These are phyloP conservation scores for Cyberlindnera nakhonratchasimensis DNA, from an alignment of 805 yeast genomes.

Conservation along the genomic window DNA sequence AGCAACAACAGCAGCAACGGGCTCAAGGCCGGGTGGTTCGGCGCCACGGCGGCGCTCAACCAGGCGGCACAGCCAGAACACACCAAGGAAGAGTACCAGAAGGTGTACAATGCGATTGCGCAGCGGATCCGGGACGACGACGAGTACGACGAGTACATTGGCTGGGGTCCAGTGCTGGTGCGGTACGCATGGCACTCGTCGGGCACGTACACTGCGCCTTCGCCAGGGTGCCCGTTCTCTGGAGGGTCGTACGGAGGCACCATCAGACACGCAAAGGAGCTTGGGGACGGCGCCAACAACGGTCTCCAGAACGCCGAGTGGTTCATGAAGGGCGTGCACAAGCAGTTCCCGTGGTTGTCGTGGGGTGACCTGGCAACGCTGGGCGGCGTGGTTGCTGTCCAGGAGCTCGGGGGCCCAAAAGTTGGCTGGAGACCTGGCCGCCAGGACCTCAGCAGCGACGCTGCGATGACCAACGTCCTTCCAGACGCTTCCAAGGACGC, in stretches of 20 bases:
- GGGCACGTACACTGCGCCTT: slow-evolving; percentile 67
- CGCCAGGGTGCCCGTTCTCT: slow-evolving; percentile 37
- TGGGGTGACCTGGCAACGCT: slow-evolving; percentile 79
- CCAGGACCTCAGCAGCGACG: slow-evolving; percentile 48
- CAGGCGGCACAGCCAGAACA: slow-evolving; percentile 26
- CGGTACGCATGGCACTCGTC: slow-evolving; percentile 85
- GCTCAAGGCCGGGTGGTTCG: slow-evolving; percentile 35
- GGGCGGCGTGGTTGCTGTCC: slow-evolving; percentile 76
- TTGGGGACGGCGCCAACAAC: slow-evolving; percentile 47
- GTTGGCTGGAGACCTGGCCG: slow-evolving; percentile 84
- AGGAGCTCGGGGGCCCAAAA: slow-evolving; percentile 75
- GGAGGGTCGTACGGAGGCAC: slow-evolving; percentile 78
- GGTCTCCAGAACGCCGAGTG: slow-evolving; percentile 50
- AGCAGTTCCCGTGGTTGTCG: slow-evolving; percentile 63
- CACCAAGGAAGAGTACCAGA: slow-evolving; percentile 52
- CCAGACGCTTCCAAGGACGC: slow-evolving; percentile 72
- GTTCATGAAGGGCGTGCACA: slow-evolving; percentile 53
- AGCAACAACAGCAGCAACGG: slow-evolving; percentile 16
- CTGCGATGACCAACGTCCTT: slow-evolving; percentile 63
- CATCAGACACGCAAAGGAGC: slow-evolving; percentile 52
- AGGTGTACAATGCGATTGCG: slow-evolving; percentile 73
- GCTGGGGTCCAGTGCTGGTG: slow-evolving; percentile 72
- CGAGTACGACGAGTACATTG: slow-evolving; percentile 62
- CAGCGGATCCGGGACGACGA: slow-evolving; percentile 50
- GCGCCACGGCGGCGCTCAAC: slow-evolving; percentile 30